Percentiles rank a stretch among this genome's conserved stretches.
phyloP scores from a whole-genome alignment of 495 filamentous ascomycete genomes.

The Jackrogersella multiformis region DNA sequence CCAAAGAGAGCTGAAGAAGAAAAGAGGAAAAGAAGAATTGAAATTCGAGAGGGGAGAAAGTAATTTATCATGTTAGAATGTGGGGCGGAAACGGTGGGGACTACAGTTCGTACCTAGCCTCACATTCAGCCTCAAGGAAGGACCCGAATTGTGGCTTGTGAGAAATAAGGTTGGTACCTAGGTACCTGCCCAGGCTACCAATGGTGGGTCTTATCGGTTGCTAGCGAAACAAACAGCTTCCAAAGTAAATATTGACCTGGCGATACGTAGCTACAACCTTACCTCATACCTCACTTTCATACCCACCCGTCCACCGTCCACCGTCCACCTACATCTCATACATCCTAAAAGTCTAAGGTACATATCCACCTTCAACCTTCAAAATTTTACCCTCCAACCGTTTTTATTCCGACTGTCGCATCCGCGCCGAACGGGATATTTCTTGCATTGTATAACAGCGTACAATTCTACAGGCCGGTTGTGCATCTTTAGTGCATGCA shows the following conservation, averaged over 20 bases:
- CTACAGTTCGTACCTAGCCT: too few relatives aligned
- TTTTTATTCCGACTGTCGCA: conserved; percentile 24
- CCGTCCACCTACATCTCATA: too few relatives aligned
- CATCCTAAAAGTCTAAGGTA: not conserved
- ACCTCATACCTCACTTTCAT: not conserved
- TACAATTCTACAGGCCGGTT: conserved; percentile 7
- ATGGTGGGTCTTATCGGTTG: too few relatives aligned
- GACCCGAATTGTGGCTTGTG: conserved; percentile 17
- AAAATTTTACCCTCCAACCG: conserved; percentile 26
- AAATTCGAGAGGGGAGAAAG: conserved; percentile 1
- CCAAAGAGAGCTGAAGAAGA: conserved; percentile 57
- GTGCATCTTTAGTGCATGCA: conserved; percentile 33
- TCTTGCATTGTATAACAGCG: conserved; percentile 34
- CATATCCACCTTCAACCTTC: conserved; percentile 18
- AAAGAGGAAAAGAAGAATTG: conserved; percentile 39
- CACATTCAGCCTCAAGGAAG: conserved; percentile 18
- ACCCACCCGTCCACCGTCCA: not conserved
- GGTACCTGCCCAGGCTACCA: too few relatives aligned
- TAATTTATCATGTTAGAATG: conserved; percentile 7
- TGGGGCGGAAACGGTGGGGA: not conserved
- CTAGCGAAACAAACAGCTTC: conserved; percentile 31
- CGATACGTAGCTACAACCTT: not conserved
- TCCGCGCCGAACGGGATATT: conserved; percentile 32
- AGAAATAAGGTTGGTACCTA: not conserved
- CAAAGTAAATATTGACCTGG: conserved; percentile 41